A percentile compares a stretch with the other conserved stretches of the same genome.
Evolutionary conservation across 352 stramenopile species (phyloP).

Genomic region (Globisporangium parvum): DNA sequence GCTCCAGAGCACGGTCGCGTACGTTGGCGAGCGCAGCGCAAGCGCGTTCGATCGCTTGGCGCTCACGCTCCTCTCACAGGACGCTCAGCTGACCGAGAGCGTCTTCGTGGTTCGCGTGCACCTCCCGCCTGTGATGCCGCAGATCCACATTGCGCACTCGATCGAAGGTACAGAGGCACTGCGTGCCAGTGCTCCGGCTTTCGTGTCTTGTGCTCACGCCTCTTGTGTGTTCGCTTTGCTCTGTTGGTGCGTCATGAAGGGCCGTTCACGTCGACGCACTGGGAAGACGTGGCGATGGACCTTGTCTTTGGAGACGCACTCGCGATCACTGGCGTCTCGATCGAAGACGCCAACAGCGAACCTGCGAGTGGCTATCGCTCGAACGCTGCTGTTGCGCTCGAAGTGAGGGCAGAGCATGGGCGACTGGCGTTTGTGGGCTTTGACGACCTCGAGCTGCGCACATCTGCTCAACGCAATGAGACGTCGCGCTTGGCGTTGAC

Average conservation of each 20-base stretch:
- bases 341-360: slow-evolving; percentile 10
- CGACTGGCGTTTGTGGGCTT: slow-evolving; percentile 7
- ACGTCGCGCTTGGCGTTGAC: neutral
- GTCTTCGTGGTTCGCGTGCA: slow-evolving; percentile 6
- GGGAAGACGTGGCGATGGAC: slow-evolving; percentile 13
- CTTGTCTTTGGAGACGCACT: slow-evolving; percentile 7
- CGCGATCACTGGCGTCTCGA: slow-evolving; percentile 9
- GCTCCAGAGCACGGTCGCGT: slow-evolving; percentile 6
- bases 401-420: slow-evolving; percentile 10
- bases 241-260: neutral
- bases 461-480: neutral
- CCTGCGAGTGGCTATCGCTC: too few relatives aligned
- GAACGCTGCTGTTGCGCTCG: slow-evolving; percentile 7
- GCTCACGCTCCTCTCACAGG: slow-evolving; percentile 5
- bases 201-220: neutral
- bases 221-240: neutral
- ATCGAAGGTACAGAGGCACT: slow-evolving; percentile 15
- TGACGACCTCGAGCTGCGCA: slow-evolving; percentile 4
- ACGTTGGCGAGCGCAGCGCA: neutral
- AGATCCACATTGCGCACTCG: slow-evolving; percentile 15
- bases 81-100: slow-evolving; percentile 1
- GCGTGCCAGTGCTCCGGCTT: too few relatives aligned
- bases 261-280: slow-evolving; percentile 17
- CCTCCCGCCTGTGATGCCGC: slow-evolving; percentile 5
- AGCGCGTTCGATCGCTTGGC: slow-evolving; percentile 9